Base-by-base conservation (phyloP, 441 rosid genomes). In the Populus hybrid region DNA sequence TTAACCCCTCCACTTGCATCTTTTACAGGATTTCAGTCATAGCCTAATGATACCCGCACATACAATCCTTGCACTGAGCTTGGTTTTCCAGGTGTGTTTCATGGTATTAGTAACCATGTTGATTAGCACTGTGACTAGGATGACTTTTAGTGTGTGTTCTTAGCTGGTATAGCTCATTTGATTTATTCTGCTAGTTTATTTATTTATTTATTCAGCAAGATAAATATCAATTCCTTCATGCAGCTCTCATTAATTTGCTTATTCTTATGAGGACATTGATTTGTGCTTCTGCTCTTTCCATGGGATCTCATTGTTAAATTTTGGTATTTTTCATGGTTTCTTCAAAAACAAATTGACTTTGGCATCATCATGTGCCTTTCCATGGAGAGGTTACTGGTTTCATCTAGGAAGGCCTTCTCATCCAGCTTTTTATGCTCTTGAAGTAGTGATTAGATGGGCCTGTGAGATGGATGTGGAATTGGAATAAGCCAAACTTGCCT, bases 51-150 rank as follows among this genome's bases (percentile, higher is more conserved):
- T 95, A 84, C 91, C 93, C 67, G 89, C 84, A 72, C 97, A 92
- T 82, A 20, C 86, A 68, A 78, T 88, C 74, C 82, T 95, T 74
- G 97, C 96, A 28, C 75, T 81, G 24, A 78, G 90, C 85, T 87
- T 95, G 88, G 84, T 93, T 79, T 93, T 90, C 87, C 97, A 95
- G 97, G 99, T 95, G 35, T 38, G 82, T 78, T 78, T 88, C 74
- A 10, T 75, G 8, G 24, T 9, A 33, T 80, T 66, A 79, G 33
- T 73, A 80, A 66, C 33, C 59, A 10, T 12, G 6, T 16, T 69
- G 67, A 26, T 36, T 72, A 64, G 35, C 35, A 21, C 42, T 61
- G 20, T 33, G 36, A 65, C 11, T 68, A 31, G 3, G n/a, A 50
- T 31, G 21, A 28, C 18, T 38, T 38, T 23, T 26, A 5, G 38